A percentile compares a stretch with the other conserved stretches of the same genome.
These are phyloP conservation scores for Aspergillus funiculosus DNA, from an alignment of 495 filamentous ascomycete species.

Conservation along the genomic window DNA sequence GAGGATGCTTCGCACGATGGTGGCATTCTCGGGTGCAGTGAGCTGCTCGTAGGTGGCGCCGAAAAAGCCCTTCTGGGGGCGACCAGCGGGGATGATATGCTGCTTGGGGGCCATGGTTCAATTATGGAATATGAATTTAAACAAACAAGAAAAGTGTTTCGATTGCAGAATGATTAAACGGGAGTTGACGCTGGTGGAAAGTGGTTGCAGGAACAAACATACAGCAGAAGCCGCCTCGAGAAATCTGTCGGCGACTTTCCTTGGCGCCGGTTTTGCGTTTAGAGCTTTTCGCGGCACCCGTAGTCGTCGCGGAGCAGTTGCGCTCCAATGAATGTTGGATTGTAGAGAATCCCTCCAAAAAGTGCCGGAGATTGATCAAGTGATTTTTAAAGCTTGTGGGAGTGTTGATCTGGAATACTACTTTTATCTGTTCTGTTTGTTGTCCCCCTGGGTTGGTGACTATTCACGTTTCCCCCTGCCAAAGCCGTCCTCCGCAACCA, in stretches of 20 bases:
- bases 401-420: no score
- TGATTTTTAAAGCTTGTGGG: no score
- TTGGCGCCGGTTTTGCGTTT: slow-evolving; percentile 36
- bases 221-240: slow-evolving; percentile 21
- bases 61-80: slow-evolving; percentile 46
- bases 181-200: background rate
- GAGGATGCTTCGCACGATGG: slow-evolving; percentile 65
- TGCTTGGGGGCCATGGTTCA: slow-evolving; percentile 39
- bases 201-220: slow-evolving; percentile 1
- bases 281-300: slow-evolving; percentile 31
- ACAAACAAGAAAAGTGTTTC: no score
- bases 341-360: background rate
- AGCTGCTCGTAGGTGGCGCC: slow-evolving; percentile 53
- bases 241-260: slow-evolving; percentile 41
- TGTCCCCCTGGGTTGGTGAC: background rate
- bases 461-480: slow-evolving; percentile 2
- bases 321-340: slow-evolving; percentile 15
- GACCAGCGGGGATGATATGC: slow-evolving; percentile 30
- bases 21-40: slow-evolving; percentile 67
- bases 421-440: background rate
- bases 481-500: slow-evolving; percentile 35
- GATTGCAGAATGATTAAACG: no score
- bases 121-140: slow-evolving; percentile 17
- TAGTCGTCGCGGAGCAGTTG: slow-evolving; percentile 32
- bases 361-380: background rate